These are phyloP conservation scores for Aureobasidium sp. DNA, from an alignment of 2,329 filamentous ascomycete genomes.

Conservation along the genomic window DNA sequence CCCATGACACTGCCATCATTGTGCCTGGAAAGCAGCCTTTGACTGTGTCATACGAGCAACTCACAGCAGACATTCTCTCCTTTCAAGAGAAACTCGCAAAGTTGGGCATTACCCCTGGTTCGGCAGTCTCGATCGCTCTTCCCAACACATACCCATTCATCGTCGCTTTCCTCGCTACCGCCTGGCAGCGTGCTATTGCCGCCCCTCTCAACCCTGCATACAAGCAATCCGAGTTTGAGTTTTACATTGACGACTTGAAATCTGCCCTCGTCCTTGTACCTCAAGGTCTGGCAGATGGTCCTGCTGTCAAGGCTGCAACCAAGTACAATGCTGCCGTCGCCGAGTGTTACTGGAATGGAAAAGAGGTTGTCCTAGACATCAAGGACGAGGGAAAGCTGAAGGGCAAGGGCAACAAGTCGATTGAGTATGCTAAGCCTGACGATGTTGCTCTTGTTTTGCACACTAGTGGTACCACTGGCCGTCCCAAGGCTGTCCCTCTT, in stretches of 20 bases:
- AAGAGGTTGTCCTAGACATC: slow-evolving; percentile 66
- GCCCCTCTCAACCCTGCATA: slow-evolving; percentile 84
- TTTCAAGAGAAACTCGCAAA: slow-evolving; percentile 74
- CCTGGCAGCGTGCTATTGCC: slow-evolving; percentile 77
- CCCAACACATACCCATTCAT: slow-evolving; percentile 85
- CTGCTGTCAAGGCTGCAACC: slow-evolving; percentile 67
- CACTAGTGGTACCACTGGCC: slow-evolving; percentile 76
- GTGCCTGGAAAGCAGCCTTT: slow-evolving; percentile 61
- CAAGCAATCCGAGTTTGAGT: slow-evolving; percentile 85
- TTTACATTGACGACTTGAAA: slow-evolving; percentile 82
- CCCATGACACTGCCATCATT: slow-evolving; percentile 58
- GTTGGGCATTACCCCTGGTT: slow-evolving; percentile 60
- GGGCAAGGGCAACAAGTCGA: slow-evolving; percentile 39
- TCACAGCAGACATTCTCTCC: slow-evolving; percentile 56
- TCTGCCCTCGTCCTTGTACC: slow-evolving; percentile 73
- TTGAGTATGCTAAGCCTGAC: slow-evolving; percentile 57
- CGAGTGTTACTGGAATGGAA: slow-evolving; percentile 72
- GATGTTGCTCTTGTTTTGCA: slow-evolving; percentile 77
- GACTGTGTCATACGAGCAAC: slow-evolving; percentile 61
- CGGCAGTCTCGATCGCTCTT: slow-evolving; percentile 74
- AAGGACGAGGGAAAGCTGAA: slow-evolving; percentile 66
- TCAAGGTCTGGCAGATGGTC: slow-evolving; percentile 56
- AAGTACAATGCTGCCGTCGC: slow-evolving; percentile 79
- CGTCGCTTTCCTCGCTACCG: slow-evolving; percentile 74
- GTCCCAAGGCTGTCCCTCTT: slow-evolving; percentile 77